Percentiles rank a stretch among this genome's conserved stretches.
These are phyloP conservation scores for Xylaria longipes DNA, from an alignment of 495 filamentous ascomycete genomes.

Conservation along the genomic window DNA sequence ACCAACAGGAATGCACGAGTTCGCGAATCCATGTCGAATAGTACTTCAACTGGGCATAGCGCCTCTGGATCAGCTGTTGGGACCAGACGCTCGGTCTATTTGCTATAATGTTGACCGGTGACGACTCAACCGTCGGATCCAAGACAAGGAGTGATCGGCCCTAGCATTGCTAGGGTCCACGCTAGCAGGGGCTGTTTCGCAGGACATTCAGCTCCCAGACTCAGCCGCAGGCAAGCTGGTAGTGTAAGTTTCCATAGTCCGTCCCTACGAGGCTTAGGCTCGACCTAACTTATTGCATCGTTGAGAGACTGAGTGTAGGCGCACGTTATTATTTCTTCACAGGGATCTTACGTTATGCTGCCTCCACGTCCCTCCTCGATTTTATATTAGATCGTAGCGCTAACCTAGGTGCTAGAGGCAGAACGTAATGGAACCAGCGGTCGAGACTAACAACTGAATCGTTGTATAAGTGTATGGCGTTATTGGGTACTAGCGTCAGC, in stretches of 20 bases:
- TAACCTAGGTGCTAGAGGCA: background rate
- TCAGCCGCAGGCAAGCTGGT: conserved; percentile 13
- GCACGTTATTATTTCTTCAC: background rate
- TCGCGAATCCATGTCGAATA: background rate
- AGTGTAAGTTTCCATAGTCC: background rate
- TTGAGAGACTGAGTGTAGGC: background rate
- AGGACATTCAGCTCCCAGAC: conserved; percentile 9
- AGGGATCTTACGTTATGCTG: background rate
- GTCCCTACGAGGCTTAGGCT: conserved; percentile 11
- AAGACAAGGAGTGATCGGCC: background rate
- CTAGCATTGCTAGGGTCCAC: background rate
- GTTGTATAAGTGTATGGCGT: background rate
- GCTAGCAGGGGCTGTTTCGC: conserved; percentile 2
- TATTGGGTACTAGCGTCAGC: background rate
- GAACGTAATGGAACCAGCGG: background rate
- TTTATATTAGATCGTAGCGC: background rate
- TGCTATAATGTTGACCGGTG: background rate
- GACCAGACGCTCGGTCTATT: background rate
- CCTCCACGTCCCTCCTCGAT: background rate
- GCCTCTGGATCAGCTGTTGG: background rate
- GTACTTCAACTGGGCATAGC: too few species aligned
- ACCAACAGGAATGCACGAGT: background rate
- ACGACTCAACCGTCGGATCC: background rate
- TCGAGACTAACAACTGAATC: background rate
- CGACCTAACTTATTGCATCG: too few species aligned